Evolutionary conservation across 352 stramenopile species (phyloP), one percentile per base, ranked within the genome.

Genomic region (Thalassiosira hispida): DNA sequence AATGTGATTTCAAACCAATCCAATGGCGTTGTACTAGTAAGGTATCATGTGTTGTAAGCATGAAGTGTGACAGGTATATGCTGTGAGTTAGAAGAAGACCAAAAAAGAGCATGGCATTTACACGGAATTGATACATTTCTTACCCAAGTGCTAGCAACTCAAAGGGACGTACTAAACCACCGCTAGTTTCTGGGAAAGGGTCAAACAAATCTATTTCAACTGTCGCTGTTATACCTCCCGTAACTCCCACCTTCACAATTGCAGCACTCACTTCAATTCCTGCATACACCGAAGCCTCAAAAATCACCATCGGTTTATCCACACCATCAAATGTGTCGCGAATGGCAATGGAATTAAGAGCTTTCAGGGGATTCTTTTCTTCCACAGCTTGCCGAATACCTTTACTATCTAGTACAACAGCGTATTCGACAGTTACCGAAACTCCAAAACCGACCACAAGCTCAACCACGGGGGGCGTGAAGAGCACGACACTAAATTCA

Each of bases 1-100:
- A 81, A 18, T 23, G 40, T 70, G 33, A 84, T 63, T 44, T 84
- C 77, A 72, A 84, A 84, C 77, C 77, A 84, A 60, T 81, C 57
- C 2, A 74, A 1, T 31, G 76, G 76, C 14, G 23, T 72, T 9
- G 11, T 42, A 38, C 38, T 59, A 23, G 20, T 46, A 59, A 18
- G 16, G 51, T 23, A 68, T 27, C 20, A 38, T 27, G 5, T 27
- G 35, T 27, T 23, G 29, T 22, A 67, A 40, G 20, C 38, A 52
- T 20, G 18, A 23, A 23, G n/a, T n/a, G n/a, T n/a, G n/a, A n/a
- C n/a, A n/a, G n/a, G n/a, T n/a, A n/a, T n/a, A n/a, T n/a, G n/a
- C n/a, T n/a, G n/a, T n/a, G n/a, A n/a, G n/a, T n/a, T n/a, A n/a
- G n/a, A n/a, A n/a, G n/a, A n/a, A n/a, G n/a, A n/a, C n/a, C n/a